These are phyloP conservation scores for Auxenochlorella pyrenoidosa DNA, from an alignment of 139 green algal genomes.

Conservation along the genomic window DNA sequence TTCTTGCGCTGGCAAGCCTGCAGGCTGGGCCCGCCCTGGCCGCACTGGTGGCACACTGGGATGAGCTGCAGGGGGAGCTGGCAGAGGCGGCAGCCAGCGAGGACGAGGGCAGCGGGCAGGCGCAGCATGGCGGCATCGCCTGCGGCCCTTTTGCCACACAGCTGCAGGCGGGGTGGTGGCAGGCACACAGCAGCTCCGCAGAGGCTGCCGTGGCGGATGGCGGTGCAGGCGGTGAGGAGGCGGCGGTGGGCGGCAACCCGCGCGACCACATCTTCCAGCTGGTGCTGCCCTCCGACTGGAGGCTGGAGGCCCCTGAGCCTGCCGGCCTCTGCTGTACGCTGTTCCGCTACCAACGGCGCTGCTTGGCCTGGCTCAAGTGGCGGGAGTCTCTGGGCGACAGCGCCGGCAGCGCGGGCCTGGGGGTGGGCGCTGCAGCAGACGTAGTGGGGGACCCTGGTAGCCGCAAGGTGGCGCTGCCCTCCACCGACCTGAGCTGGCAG, in stretches of 20 bases:
- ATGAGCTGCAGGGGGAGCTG: neutral
- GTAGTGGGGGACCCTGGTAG: neutral
- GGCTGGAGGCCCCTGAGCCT: conserved; percentile 43
- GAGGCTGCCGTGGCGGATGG: neutral
- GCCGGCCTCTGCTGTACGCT: conserved; percentile 66
- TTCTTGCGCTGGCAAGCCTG: neutral
- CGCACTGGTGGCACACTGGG: neutral
- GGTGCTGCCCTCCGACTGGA: conserved; percentile 52
- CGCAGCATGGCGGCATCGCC: neutral
- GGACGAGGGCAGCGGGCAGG: neutral
- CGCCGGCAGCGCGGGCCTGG: neutral
- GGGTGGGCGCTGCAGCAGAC: neutral
- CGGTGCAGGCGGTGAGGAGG: neutral
- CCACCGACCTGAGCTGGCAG: conserved; percentile 7
- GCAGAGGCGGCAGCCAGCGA: neutral
- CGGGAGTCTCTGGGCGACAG: conserved; percentile 51
- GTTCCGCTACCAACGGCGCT: conserved; percentile 68
- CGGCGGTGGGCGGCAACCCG: neutral
- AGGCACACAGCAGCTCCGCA: neutral
- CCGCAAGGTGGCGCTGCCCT: neutral
- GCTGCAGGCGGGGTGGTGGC: conserved; percentile 7
- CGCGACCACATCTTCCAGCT: conserved; percentile 60
- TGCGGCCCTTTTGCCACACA: neutral
- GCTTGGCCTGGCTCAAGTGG: conserved; percentile 73
- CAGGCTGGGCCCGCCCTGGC: neutral